Percentiles rank a stretch among this genome's conserved stretches.
These are phyloP conservation scores for Blakeslea trispora DNA, from an alignment of 371 early-diverging fungal genomes.

Conservation along the genomic window DNA sequence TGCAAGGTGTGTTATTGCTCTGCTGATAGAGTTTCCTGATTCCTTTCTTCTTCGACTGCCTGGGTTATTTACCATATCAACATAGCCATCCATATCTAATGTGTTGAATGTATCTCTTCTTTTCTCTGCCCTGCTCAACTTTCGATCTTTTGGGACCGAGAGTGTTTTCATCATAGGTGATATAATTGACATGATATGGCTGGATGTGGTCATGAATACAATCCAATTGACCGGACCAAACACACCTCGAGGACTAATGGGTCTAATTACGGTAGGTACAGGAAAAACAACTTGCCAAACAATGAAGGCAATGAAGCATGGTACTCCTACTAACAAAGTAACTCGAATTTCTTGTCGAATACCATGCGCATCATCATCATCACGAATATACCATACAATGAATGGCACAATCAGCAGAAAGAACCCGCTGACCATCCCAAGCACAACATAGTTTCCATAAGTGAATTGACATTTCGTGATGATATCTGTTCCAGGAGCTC, in stretches of 20 bases:
- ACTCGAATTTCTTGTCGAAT: conserved; percentile 39
- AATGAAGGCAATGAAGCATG: conserved; percentile 24
- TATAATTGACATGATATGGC: conserved; percentile 13
- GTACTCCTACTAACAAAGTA: conserved; percentile 22
- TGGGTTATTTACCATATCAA: neutral
- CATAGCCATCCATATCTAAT: neutral
- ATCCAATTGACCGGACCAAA: conserved; percentile 23
- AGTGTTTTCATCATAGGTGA: conserved; percentile 16
- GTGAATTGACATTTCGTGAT: neutral
- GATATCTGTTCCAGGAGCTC: neutral
- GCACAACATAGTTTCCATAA: conserved; percentile 7
- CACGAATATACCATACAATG: conserved; percentile 27
- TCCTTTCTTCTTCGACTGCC: no score
- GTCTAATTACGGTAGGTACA: neutral
- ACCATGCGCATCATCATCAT: conserved; percentile 35
- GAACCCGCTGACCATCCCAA: conserved; percentile 8
- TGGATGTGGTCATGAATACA: conserved; percentile 11
- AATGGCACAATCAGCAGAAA: conserved; percentile 14
- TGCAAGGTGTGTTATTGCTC: no score
- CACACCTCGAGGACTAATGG: neutral
- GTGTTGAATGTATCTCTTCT: neutral
- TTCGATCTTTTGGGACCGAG: neutral
- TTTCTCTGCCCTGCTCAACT: neutral
- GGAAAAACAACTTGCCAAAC: conserved; percentile 15
- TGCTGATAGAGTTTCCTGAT: no score